A percentile compares a stretch with the other conserved stretches of the same genome.
Evolutionary conservation across 2,329 filamentous ascomycete genomes (phyloP).

Genomic region (Aspergillus sp.): DNA sequence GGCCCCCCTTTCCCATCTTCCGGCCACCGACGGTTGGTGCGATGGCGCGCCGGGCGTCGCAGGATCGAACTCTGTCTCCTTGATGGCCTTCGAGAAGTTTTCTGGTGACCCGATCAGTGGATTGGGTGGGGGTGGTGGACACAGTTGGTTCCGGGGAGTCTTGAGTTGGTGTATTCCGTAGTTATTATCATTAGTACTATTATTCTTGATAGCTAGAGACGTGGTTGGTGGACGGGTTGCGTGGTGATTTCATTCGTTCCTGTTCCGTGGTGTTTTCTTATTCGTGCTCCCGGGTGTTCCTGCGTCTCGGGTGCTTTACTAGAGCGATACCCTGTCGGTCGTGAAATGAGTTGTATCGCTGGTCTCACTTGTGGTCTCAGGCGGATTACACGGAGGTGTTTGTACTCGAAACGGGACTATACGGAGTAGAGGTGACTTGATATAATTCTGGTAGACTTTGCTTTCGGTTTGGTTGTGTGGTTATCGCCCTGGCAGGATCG

Average conservation of each 20-base stretch:
- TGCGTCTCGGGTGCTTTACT: not conserved
- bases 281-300: not conserved
- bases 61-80: conserved; percentile 4
- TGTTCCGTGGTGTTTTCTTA: not conserved
- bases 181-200: no score
- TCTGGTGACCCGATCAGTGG: conserved; percentile 7
- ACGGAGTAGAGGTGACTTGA: no score
- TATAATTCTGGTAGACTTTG: no score
- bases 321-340: not conserved
- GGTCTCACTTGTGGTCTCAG: not conserved
- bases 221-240: not conserved
- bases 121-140: not conserved
- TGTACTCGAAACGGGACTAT: no score
- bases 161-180: not conserved
- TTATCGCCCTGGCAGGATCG: no score
- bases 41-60: conserved; percentile 8
- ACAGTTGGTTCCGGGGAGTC: not conserved
- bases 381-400: not conserved
- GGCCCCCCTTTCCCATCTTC: conserved; percentile 14
- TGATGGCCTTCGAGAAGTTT: conserved; percentile 14
- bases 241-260: not conserved
- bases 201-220: no score
- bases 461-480: no score
- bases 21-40: conserved; percentile 8
- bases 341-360: not conserved